Evolutionary conservation across 1,139 yeast species (phyloP), one percentile per base, ranked within the genome.

Genomic region (Groenewaldozyma sp.): DNA sequence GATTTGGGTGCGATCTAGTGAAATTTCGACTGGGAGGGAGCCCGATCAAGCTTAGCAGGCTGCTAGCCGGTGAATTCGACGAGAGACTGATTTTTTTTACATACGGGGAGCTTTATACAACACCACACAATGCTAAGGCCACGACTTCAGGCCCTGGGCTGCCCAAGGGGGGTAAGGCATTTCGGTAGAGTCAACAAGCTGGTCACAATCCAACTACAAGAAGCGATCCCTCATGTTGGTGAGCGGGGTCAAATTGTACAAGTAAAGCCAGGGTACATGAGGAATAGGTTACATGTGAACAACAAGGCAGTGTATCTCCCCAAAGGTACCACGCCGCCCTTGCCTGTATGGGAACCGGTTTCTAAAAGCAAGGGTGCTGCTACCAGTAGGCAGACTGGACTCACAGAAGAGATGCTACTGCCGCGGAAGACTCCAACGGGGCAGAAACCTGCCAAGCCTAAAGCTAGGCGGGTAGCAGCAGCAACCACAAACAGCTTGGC

Each of bases 221-320:
- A 69, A 52, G 83, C 82, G 53, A 71, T 78, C 54, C 73, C 76
- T 28, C 71, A 70, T 9, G 57, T 65, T 13, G 86, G 84, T n/a
- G 65, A 62, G 31, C 58, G 59, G 37, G 95, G 95, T 22, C 82
- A 87, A 63, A 69, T 87, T 34, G 71, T 82, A 20, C 65, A 72
- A 31, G 95, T 86, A n/a, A 71, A 76, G 45, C 84, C 94, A 26
- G 83, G 91, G 14, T 69, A 74, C 45, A 87, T 87, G 95, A 74
- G 91, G 58, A 83, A 82, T 62, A 74, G 66, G 52, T 70, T 87
- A 43, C 86, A 86, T 53, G 73, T 74, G 38, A 55, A 66, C 45
- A 78, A 82, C 51, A 82, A 83, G 36, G 95, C 95, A 2, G 73
- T 75, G 28, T 82, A 82, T 55, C 68, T 82, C 24, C 58, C 73